These are phyloP conservation scores for Teunomyces atbi DNA, from an alignment of 805 yeast genomes.

Conservation along the genomic window DNA sequence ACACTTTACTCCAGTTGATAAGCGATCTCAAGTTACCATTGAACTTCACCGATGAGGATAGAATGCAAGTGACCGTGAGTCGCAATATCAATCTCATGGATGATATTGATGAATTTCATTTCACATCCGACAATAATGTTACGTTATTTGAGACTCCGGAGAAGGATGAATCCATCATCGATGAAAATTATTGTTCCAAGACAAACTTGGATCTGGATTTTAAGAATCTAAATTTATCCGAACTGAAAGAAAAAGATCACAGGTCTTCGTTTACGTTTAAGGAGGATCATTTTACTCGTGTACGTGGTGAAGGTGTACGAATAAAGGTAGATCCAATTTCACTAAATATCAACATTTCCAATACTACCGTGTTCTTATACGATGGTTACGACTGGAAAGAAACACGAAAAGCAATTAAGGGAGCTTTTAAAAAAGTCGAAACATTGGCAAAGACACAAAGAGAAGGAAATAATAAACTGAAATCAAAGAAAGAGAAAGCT, in stretches of 20 bases:
- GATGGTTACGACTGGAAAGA: slow-evolving; percentile 95
- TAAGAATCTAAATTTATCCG: slow-evolving; percentile 19
- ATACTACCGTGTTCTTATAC: slow-evolving; percentile 49
- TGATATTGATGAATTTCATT: slow-evolving; percentile 27
- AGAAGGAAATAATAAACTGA: slow-evolving; percentile 16
- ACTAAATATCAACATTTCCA: slow-evolving; percentile 35
- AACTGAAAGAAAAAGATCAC: slow-evolving; percentile 4
- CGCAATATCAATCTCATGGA: slow-evolving; percentile 39
- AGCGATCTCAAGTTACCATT: slow-evolving; percentile 74
- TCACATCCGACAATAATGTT: background rate
- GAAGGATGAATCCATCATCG: background rate
- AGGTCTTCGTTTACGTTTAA: slow-evolving; percentile 15
- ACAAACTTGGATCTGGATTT: slow-evolving; percentile 23
- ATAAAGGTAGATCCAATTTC: slow-evolving; percentile 20
- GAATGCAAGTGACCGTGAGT: slow-evolving; percentile 44
- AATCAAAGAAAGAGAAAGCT: slow-evolving; percentile 3
- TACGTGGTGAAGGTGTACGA: background rate
- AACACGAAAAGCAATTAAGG: slow-evolving; percentile 64
- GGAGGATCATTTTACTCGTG: slow-evolving; percentile 24
- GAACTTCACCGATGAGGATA: slow-evolving; percentile 56
- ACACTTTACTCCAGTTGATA: slow-evolving; percentile 63
- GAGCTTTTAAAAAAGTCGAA: slow-evolving; percentile 65
- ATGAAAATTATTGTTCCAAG: background rate
- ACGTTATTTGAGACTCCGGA: background rate
- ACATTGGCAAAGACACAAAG: slow-evolving; percentile 31